These are phyloP conservation scores for Nigrospora sphaerica DNA, from an alignment of 2,329 filamentous ascomycete species.

Conservation along the genomic window DNA sequence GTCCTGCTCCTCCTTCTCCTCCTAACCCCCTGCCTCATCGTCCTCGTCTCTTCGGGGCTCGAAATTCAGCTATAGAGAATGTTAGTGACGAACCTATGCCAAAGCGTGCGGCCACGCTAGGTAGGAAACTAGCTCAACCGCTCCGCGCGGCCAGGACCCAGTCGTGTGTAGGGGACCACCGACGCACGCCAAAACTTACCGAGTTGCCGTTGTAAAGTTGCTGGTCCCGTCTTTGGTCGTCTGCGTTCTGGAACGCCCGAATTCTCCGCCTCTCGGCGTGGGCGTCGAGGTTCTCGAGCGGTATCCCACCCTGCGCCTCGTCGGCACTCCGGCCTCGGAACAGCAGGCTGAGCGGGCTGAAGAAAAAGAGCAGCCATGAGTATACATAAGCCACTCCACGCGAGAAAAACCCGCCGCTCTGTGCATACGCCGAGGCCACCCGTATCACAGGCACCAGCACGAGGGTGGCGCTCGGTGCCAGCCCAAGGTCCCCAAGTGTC, in stretches of 20 bases:
- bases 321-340: slow-evolving; percentile 9
- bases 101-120: no score
- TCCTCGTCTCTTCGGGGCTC: slow-evolving; percentile 58
- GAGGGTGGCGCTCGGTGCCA: slow-evolving; percentile 74
- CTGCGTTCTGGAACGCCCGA: slow-evolving; percentile 46
- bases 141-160: no score
- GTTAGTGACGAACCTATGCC: slow-evolving; percentile 16
- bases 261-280: slow-evolving; percentile 18
- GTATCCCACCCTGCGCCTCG: slow-evolving; percentile 11
- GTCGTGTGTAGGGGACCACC: background rate
- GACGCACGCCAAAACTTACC: slow-evolving; percentile 39
- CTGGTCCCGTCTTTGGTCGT: slow-evolving; percentile 47
- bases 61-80: slow-evolving; percentile 51
- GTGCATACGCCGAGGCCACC: slow-evolving; percentile 32
- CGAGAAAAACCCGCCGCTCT: slow-evolving; percentile 21
- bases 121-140: no score
- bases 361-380: slow-evolving; percentile 1
- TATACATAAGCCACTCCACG: slow-evolving; percentile 7
- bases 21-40: slow-evolving; percentile 15
- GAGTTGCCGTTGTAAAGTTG: slow-evolving; percentile 92
- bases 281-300: slow-evolving; percentile 21
- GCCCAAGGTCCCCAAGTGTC: slow-evolving; percentile 59
- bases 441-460: slow-evolving; percentile 66
- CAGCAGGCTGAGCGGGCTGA: slow-evolving; percentile 8
- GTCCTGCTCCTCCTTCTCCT: no score